Conservation (phyloP, 1,284 basidiomycete genomes). For the Hemileia vastatrix region DNA sequence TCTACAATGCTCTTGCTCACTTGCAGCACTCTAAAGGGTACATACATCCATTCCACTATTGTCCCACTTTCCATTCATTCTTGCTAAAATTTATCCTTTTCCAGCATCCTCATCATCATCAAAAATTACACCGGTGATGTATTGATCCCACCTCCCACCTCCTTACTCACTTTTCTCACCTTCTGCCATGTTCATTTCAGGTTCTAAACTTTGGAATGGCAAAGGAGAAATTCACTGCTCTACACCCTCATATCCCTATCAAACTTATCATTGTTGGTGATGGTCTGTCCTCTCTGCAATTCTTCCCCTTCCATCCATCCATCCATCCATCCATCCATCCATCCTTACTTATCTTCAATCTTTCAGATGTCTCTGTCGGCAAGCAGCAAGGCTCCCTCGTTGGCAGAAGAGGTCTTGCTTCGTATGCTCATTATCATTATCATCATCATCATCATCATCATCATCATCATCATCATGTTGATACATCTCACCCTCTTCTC, state of each 20-base stretch:
- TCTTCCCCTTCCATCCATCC: not conserved
- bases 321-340: not conserved
- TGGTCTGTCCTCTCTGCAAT: too few relatives aligned
- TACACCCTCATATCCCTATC: constrained; percentile 59
- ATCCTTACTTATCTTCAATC: constrained; percentile 49
- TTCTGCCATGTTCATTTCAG: constrained; percentile 47
- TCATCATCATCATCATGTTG: constrained; percentile 36
- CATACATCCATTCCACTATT: constrained; percentile 28
- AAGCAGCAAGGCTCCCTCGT: constrained; percentile 67
- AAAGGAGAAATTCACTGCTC: constrained; percentile 68
- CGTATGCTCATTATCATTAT: not conserved
- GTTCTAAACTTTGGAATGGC: constrained; percentile 87
- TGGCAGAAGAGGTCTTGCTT: constrained; percentile 55
- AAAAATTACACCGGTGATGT: constrained; percentile 49
- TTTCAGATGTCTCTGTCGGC: constrained; percentile 71
- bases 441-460: not conserved
- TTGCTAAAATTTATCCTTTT: not conserved
- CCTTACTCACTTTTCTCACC: too few relatives aligned
- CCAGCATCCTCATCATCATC: constrained; percentile 72
- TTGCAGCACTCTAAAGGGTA: constrained; percentile 67
- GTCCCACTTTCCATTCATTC: not conserved
- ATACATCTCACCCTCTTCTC: too few relatives aligned
- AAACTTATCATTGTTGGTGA: constrained; percentile 67
- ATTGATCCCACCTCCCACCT: too few relatives aligned
- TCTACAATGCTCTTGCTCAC: constrained; percentile 65